These are phyloP conservation scores for Stropharia rugosoannulata DNA, from an alignment of 768 basidiomycete genomes.

Conservation along the genomic window DNA sequence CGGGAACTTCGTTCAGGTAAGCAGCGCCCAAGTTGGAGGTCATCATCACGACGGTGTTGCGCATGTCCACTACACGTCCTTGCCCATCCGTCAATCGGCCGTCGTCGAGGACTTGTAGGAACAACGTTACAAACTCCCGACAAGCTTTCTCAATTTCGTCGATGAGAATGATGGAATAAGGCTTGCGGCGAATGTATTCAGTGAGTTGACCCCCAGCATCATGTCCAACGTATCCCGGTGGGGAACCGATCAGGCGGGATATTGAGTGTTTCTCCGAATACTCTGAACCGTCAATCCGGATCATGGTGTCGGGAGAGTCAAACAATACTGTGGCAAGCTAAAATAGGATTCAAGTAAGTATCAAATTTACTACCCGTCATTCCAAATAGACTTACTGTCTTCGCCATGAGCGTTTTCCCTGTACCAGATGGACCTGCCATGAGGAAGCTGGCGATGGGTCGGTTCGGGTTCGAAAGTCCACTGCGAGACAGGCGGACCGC, in stretches of 20 bases:
- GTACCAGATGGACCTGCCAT: constrained; percentile 93
- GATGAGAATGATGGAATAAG: constrained; percentile 83
- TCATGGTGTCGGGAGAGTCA: constrained; percentile 89
- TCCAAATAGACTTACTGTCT: constrained; percentile 60
- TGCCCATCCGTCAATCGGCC: constrained; percentile 92
- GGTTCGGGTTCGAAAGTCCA: constrained; percentile 84
- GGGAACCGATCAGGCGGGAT: constrained; percentile 53
- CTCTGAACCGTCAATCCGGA: constrained; percentile 90
- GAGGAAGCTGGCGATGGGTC: constrained; percentile 91
- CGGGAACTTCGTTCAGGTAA: constrained; percentile 72
- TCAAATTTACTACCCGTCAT: background rate
- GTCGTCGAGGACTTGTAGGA: constrained; percentile 85
- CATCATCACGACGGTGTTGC: constrained; percentile 93
- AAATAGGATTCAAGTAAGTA: constrained; percentile 10
- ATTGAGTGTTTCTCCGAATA: constrained; percentile 78
- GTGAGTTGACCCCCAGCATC: constrained; percentile 90
- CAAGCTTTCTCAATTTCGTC: constrained; percentile 93
- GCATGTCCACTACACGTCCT: constrained; percentile 85
- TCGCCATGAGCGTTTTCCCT: constrained; percentile 87
- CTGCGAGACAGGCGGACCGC: constrained; percentile 91
- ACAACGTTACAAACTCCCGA: constrained; percentile 54
- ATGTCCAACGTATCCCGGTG: constrained; percentile 90
- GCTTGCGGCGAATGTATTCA: constrained; percentile 89
- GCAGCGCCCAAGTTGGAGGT: constrained; percentile 88
- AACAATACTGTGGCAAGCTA: constrained; percentile 89